Evolutionary conservation across 2,329 filamentous ascomycete species (phyloP).

Genomic region (Cryphonectria radicalis): DNA sequence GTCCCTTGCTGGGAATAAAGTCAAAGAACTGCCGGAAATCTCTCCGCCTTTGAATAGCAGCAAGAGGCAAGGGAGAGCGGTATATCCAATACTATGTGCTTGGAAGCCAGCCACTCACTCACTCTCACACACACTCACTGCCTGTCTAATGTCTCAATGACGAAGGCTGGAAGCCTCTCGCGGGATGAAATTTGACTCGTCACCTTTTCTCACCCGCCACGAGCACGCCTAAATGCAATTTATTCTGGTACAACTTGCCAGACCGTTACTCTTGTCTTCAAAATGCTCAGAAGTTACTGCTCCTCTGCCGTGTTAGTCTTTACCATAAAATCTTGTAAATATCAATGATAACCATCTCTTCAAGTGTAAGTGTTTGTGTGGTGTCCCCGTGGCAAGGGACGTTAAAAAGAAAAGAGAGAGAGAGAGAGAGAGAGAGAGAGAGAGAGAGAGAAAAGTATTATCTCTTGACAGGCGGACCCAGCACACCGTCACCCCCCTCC

Average conservation of each 20-base stretch:
- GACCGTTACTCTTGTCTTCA: neutral
- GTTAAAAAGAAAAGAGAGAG: neutral
- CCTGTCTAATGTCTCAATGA: neutral
- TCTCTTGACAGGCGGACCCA: conserved; percentile 11
- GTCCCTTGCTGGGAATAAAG: neutral
- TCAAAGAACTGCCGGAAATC: neutral
- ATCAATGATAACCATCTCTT: neutral
- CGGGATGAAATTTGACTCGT: neutral
- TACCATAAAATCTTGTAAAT: neutral
- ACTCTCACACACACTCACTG: neutral
- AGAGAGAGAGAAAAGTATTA: neutral
- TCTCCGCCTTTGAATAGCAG: neutral
- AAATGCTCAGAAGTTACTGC: neutral
- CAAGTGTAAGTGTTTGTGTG: neutral
- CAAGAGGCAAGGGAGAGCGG: neutral
- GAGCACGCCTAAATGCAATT: neutral
- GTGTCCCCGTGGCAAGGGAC: neutral
- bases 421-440: no score
- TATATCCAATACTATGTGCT: neutral
- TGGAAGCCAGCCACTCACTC: neutral
- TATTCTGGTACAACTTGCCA: neutral
- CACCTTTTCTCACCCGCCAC: neutral
- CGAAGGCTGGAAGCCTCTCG: neutral
- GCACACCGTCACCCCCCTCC: conserved; percentile 5
- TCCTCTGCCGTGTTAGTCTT: neutral